These are phyloP conservation scores for Chaetothyriales sp. DNA, from an alignment of 2,329 filamentous ascomycete species.

Conservation along the genomic window DNA sequence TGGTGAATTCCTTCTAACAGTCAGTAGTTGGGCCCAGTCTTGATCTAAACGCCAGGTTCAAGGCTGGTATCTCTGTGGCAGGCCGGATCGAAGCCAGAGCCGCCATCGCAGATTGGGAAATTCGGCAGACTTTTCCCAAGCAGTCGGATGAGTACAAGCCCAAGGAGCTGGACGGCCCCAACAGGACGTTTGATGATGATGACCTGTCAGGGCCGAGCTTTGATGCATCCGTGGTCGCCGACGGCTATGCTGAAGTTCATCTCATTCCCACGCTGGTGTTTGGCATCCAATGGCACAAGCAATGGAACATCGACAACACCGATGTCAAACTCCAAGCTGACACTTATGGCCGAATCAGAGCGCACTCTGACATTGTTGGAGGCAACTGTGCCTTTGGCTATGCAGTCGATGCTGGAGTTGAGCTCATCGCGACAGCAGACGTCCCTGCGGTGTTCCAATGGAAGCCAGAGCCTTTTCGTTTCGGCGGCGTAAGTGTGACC, in stretches of 20 bases:
- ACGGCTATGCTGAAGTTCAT: background rate
- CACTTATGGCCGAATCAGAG: too few species aligned
- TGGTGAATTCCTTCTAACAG: background rate
- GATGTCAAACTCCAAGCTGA: too few species aligned
- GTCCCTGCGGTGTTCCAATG: too few species aligned
- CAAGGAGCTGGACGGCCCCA: background rate
- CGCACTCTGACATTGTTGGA: too few species aligned
- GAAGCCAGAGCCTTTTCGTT: too few species aligned
- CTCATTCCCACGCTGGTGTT: background rate
- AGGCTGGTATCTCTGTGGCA: background rate
- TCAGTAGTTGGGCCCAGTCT: background rate
- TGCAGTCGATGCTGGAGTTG: too few species aligned
- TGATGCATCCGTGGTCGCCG: background rate
- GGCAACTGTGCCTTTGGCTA: too few species aligned
- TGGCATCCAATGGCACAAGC: background rate
- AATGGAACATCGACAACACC: too few species aligned
- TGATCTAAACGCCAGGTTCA: background rate
- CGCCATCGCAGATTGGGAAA: background rate
- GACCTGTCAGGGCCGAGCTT: background rate
- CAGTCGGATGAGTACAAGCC: background rate
- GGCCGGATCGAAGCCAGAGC: background rate
- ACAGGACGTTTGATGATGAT: background rate
- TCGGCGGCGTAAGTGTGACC: too few species aligned
- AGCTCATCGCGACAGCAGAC: too few species aligned
- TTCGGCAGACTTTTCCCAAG: background rate